Evolutionary conservation across 2,329 filamentous ascomycete species (phyloP).

Genomic region (Teratosphaeria gauchensis): DNA sequence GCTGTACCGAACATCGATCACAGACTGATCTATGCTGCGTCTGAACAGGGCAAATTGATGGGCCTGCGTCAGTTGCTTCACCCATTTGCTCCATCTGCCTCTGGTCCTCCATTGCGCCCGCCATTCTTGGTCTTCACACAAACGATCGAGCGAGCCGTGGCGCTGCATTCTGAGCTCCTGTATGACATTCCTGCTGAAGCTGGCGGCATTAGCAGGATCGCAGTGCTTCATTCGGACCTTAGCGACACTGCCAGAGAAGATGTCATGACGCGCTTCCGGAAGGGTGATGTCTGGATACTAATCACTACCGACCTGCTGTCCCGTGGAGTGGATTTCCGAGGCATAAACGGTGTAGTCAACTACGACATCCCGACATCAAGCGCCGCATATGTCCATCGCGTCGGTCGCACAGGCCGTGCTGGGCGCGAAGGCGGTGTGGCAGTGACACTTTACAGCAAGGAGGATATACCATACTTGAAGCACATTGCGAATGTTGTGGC

Average conservation of each 20-base stretch:
- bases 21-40: slow-evolving; percentile 80
- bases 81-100: slow-evolving; percentile 53
- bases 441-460: slow-evolving; percentile 90
- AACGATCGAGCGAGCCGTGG: slow-evolving; percentile 81
- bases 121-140: slow-evolving; percentile 95
- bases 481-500: slow-evolving; percentile 89
- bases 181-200: slow-evolving; percentile 90
- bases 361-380: slow-evolving; percentile 92
- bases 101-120: slow-evolving; percentile 53
- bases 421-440: slow-evolving; percentile 80
- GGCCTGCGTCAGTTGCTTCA: slow-evolving; percentile 83
- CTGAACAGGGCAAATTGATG: slow-evolving; percentile 86
- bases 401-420: slow-evolving; percentile 80
- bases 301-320: slow-evolving; percentile 92
- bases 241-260: slow-evolving; percentile 63
- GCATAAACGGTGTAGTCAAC: slow-evolving; percentile 92
- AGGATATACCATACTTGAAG: slow-evolving; percentile 84
- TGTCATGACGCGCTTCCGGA: slow-evolving; percentile 83
- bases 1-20: slow-evolving; percentile 88
- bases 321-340: slow-evolving; percentile 87
- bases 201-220: slow-evolving; percentile 73
- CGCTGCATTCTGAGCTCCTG: slow-evolving; percentile 78
- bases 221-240: slow-evolving; percentile 81
- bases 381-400: slow-evolving; percentile 85
- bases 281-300: slow-evolving; percentile 88